Percentiles rank a stretch among this genome's conserved stretches.
Conservation (phyloP, 1,139 yeast genomes). For the Sugiyamaella paludigena region DNA sequence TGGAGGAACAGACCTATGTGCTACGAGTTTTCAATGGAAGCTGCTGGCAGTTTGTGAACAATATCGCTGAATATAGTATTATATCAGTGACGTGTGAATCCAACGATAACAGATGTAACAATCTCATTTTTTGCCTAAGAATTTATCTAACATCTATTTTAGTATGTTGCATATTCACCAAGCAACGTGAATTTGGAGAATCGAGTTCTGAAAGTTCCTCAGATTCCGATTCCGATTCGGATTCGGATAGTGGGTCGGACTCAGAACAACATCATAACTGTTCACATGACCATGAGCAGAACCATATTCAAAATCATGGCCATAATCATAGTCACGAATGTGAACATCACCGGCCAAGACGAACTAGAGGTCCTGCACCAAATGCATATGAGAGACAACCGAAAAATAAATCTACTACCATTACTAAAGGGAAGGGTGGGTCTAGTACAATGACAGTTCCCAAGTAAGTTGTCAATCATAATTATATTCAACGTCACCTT, state of each 20-base stretch:
- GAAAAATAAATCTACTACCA: constrained; percentile 5
- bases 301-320: constrained; percentile 11
- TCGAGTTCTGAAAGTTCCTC: constrained; percentile 46
- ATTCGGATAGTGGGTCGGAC: constrained; percentile 25
- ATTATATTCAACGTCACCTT: too few species aligned
- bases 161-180: constrained; percentile 93
- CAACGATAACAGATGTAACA: too few species aligned
- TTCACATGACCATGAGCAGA: constrained; percentile 13
- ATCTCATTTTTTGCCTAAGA: background rate
- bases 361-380: constrained; percentile 26
- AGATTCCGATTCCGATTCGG: constrained; percentile 42
- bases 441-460: constrained; percentile 7
- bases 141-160: too few species aligned
- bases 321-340: constrained; percentile 12
- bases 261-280: constrained; percentile 10
- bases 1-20: too few species aligned
- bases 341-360: constrained; percentile 18
- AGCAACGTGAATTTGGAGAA: constrained; percentile 69
- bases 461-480: background rate
- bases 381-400: constrained; percentile 40
- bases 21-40: too few species aligned
- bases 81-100: too few species aligned
- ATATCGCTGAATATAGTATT: too few species aligned
- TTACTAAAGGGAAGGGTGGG: background rate
- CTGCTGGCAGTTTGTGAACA: too few species aligned